Evolutionary conservation across 768 basidiomycete species (phyloP).

Genomic region (Royoungia palumana): DNA sequence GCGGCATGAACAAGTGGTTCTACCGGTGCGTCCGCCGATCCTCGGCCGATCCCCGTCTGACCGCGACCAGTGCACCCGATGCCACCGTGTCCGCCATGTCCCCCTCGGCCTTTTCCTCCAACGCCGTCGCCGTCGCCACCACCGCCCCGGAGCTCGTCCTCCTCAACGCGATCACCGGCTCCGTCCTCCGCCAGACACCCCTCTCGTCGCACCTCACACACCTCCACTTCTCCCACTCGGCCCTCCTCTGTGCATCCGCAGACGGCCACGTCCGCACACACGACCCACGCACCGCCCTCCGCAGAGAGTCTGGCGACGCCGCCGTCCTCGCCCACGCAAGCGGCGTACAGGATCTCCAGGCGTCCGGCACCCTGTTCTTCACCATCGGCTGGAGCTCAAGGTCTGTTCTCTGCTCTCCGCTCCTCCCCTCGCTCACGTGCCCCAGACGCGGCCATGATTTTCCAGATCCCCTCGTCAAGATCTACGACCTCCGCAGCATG

Average conservation of each 20-base stretch:
- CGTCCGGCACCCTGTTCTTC: slow-evolving; percentile 74
- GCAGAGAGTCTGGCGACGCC: slow-evolving; percentile 47
- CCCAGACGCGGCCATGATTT: slow-evolving; percentile 80
- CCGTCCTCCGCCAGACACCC: slow-evolving; percentile 52
- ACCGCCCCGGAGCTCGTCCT: slow-evolving; percentile 59
- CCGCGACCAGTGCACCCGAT: slow-evolving; percentile 32
- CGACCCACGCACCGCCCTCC: slow-evolving; percentile 59
- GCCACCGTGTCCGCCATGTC: slow-evolving; percentile 40
- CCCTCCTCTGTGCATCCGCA: slow-evolving; percentile 62
- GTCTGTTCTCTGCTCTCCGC: slow-evolving; percentile 36
- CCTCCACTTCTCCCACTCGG: slow-evolving; percentile 61
- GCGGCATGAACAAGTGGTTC: slow-evolving; percentile 83
- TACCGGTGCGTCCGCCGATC: slow-evolving; percentile 47
- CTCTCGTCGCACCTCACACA: slow-evolving; percentile 61
- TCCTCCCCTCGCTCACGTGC: slow-evolving; percentile 7
- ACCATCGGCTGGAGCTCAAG: slow-evolving; percentile 87
- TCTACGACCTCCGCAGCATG: slow-evolving; percentile 86
- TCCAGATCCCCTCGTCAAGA: slow-evolving; percentile 89
- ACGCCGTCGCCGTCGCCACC: slow-evolving; percentile 58
- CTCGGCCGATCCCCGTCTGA: background rate
- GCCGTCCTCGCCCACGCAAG: slow-evolving; percentile 75
- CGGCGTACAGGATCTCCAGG: slow-evolving; percentile 79
- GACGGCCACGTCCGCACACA: slow-evolving; percentile 76
- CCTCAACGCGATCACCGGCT: slow-evolving; percentile 73
- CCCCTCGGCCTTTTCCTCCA: slow-evolving; percentile 49